phyloP scores from a whole-genome alignment of 257 asterid species.

The Paulownia fortunei region DNA sequence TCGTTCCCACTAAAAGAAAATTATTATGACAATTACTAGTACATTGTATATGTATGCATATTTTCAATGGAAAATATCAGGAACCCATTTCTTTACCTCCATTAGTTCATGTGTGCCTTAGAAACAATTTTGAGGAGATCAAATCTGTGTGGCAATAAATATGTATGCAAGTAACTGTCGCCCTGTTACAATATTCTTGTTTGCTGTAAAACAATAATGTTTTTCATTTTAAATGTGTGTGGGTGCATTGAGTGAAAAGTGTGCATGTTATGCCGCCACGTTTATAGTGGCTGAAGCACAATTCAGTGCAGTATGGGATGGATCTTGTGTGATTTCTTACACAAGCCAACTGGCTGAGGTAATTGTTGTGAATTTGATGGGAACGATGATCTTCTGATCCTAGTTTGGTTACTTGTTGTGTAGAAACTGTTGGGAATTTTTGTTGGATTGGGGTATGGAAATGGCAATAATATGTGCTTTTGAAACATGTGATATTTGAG shows the following conservation, averaged over 20 bases:
- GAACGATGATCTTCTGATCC: not conserved
- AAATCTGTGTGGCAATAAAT: conserved; percentile 39
- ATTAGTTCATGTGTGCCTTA: conserved; percentile 21
- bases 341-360: conserved; percentile 28
- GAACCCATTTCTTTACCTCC: conserved; percentile 14
- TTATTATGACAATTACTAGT: not conserved
- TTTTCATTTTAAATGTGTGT: not conserved
- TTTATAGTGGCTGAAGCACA: conserved; percentile 33
- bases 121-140: conserved; percentile 27
- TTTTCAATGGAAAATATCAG: not conserved
- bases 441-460: not conserved
- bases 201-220: not conserved
- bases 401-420: not conserved
- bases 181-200: conserved; percentile 21
- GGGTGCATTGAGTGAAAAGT: conserved; percentile 4
- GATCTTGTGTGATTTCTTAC: not conserved
- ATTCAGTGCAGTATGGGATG: conserved; percentile 2
- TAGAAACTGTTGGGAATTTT: not conserved
- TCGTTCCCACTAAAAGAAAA: not conserved
- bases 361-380: conserved; percentile 4
- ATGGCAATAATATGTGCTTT: too few species aligned
- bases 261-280: conserved; percentile 46
- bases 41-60: not conserved
- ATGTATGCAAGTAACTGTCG: conserved; percentile 27
- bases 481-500: too few species aligned